phyloP scores from a whole-genome alignment of 83 land plant genomes.

The Picea engelmannii region DNA sequence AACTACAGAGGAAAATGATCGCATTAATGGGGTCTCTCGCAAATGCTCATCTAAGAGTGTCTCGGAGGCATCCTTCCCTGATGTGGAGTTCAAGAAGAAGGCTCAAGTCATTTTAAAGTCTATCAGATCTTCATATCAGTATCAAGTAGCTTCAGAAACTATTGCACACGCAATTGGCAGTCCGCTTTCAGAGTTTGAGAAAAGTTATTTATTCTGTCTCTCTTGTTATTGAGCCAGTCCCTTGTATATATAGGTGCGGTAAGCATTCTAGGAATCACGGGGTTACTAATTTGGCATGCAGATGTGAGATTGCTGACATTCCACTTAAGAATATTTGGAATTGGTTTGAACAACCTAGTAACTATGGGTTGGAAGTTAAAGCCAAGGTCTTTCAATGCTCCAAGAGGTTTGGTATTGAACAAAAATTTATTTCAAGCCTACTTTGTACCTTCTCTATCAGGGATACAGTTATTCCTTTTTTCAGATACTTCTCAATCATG shows the following conservation, averaged over 20 bases:
- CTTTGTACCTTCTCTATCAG: slow-evolving; percentile 59
- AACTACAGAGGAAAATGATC: no score
- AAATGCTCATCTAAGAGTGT: background rate
- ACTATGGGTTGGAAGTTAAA: slow-evolving; percentile 54
- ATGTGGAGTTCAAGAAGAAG: slow-evolving; percentile 6
- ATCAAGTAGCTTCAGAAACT: no score
- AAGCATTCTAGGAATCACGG: slow-evolving; percentile 1
- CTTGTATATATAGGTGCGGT: no score
- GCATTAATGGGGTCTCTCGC: no score
- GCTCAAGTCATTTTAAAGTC: no score
- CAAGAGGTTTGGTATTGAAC: slow-evolving; percentile 17
- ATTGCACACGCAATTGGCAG: slow-evolving; percentile 28
- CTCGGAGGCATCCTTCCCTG: no score
- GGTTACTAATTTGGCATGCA: slow-evolving; percentile 21
- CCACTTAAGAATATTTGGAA: background rate
- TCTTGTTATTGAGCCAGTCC: slow-evolving; percentile 11
- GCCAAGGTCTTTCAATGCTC: slow-evolving; percentile 22
- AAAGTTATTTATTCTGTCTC: slow-evolving; percentile 28
- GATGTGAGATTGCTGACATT: slow-evolving; percentile 30
- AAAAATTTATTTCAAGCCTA: slow-evolving; percentile 30
- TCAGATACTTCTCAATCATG: background rate
- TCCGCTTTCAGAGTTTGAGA: slow-evolving; percentile 46
- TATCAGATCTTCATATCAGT: no score
- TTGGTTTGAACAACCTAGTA: slow-evolving; percentile 13
- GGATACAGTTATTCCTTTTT: slow-evolving; percentile 42